Evolutionary conservation across 2,329 filamentous ascomycete species (phyloP).

Genomic region (Colletotrichum endophyticum): DNA sequence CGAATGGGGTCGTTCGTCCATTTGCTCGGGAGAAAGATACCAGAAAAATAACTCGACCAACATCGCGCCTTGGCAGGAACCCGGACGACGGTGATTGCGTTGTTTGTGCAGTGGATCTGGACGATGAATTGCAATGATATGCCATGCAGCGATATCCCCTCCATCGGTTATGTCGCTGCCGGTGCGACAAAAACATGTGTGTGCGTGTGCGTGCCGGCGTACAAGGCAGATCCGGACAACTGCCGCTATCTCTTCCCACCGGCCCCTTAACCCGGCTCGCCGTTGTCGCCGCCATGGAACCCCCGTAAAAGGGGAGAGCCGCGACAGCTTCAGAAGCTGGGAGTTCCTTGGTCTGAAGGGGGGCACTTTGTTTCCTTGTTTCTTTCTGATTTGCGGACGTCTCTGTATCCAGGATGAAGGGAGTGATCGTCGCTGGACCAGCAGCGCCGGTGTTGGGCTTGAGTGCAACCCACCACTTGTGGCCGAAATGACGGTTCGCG

Average conservation of each 20-base stretch:
- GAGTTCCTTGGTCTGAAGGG: neutral
- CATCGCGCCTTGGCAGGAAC: slow-evolving; percentile 3
- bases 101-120: neutral
- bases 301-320: slow-evolving; percentile 10
- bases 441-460: neutral
- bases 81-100: neutral
- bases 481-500: slow-evolving; percentile 12
- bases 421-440: neutral
- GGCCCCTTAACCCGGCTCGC: slow-evolving; percentile 14
- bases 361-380: slow-evolving; percentile 8
- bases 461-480: neutral
- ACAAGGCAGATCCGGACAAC: slow-evolving; percentile 3
- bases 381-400: slow-evolving; percentile 9
- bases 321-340: slow-evolving; percentile 3
- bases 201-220: neutral
- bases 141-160: neutral
- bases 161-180: neutral
- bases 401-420: neutral
- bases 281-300: slow-evolving; percentile 5
- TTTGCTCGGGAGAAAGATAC: neutral
- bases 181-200: neutral
- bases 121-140: neutral
- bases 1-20: neutral
- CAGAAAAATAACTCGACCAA: neutral
- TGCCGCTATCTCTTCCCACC: slow-evolving; percentile 6